Evolutionary conservation across 2,329 filamentous ascomycete species (phyloP).

Genomic region (Aspergillus amoenus): DNA sequence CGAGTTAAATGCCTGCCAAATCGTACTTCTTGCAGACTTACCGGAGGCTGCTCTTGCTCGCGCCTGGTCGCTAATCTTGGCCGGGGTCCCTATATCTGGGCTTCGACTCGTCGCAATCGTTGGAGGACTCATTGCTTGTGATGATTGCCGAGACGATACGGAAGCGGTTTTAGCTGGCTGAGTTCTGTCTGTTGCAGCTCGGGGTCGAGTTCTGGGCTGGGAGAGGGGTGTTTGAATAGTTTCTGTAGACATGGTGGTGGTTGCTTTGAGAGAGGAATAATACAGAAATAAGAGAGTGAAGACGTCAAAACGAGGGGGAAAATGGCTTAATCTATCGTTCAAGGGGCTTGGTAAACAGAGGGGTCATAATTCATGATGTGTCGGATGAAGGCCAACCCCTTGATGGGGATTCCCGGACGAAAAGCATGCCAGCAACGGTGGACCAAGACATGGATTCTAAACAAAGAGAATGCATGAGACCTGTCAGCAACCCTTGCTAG

Average conservation of each 20-base stretch:
- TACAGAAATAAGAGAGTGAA: background rate
- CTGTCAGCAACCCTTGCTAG: background rate
- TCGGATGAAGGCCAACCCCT: constrained; percentile 18
- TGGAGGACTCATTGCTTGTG: constrained; percentile 49
- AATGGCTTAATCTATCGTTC: background rate
- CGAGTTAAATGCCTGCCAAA: background rate
- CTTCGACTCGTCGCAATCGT: constrained; percentile 32
- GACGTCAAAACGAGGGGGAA: constrained; percentile 9
- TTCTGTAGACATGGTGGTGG: constrained; percentile 49
- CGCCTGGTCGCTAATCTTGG: constrained; percentile 32
- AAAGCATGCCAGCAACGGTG: constrained; percentile 26
- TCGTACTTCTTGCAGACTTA: constrained; percentile 20
- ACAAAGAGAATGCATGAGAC: constrained; percentile 10
- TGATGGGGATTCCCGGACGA: constrained; percentile 25
- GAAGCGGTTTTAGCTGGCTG: constrained; percentile 35
- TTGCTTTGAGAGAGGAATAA: background rate
- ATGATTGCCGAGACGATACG: constrained; percentile 45
- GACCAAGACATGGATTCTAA: background rate
- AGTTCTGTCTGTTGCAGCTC: constrained; percentile 29
- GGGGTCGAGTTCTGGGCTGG: constrained; percentile 33
- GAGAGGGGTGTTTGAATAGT: constrained; percentile 43
- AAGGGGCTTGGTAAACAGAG: background rate
- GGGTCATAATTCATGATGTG: background rate
- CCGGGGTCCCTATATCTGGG: constrained; percentile 26
- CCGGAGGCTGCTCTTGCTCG: constrained; percentile 42